Evolutionary conservation across 495 filamentous ascomycete species (phyloP), one percentile per base, ranked within the genome.

Genomic region (Amniculicola lignicola): DNA sequence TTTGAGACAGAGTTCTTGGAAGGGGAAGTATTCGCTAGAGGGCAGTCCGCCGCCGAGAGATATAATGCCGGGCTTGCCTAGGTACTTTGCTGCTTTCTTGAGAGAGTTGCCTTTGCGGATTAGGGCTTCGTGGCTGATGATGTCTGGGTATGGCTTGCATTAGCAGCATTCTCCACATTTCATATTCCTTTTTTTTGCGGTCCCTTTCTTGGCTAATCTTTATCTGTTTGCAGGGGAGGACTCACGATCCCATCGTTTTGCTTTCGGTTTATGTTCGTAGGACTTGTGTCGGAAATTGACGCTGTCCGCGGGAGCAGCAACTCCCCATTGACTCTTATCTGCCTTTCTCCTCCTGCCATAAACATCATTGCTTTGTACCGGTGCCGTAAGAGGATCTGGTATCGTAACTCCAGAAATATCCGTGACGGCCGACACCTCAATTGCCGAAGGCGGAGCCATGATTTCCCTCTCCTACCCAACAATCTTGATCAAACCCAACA

Each of bases 31-130:
- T 68, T 90, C 84, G 47, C 86, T 78, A 24, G 87, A 90, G 9
- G 93, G 93, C 27, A 98, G 77, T 2, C 93, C 93, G 57, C 94
- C 94, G 51, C 93, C 93, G 11, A 98, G 82, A 4, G 88, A 93
- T 68, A 98, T 92, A 45, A 87, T 58, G 4, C 80, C 82, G 22
- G 87, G 86, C 33, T 73, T 84, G 56, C 84, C 84, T 39, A 98
- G 75, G 63, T 77, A 84, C 58, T 78, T 75, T 18, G 92, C 90
- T 27, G 90, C 89, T 45, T 72, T 75, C 69, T 97, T 98, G 61
- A 97, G 73, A 11, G 61, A 67, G 47, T 51, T 64, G 29, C 67
- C 66, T 55, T 63, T 58, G 4, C 68, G 59, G 22, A 54, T 50
- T 57, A 62, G 42, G 54, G 68, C 63, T 64, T 92, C 87, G 11